Conservation (phyloP, 371 early-diverging fungal genomes). For the Mucor irregularis region DNA sequence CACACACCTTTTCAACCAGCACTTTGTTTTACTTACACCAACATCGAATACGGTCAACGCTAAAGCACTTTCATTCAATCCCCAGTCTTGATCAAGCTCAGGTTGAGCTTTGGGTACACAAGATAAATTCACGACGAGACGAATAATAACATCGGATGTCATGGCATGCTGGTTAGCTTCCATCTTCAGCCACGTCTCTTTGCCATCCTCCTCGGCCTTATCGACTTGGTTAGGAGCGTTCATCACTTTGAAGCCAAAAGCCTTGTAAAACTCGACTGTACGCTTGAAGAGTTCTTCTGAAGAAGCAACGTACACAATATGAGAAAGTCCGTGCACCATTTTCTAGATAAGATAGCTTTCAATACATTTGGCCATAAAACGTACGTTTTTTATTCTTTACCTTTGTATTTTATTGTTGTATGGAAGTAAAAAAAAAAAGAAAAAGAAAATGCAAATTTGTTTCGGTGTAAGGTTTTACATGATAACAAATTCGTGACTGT, state of each 20-base stretch:
- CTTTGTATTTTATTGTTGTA: no score
- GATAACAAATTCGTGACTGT: no score
- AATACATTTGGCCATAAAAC: no score
- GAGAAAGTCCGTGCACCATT: constrained; percentile 32
- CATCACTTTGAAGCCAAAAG: constrained; percentile 25
- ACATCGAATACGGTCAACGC: constrained; percentile 19
- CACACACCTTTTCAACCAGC: neutral
- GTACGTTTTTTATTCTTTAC: no score
- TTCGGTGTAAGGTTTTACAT: no score
- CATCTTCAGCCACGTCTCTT: constrained; percentile 25
- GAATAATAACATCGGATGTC: constrained; percentile 23
- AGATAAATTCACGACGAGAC: constrained; percentile 8
- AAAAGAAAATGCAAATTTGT: no score
- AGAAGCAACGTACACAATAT: constrained; percentile 22
- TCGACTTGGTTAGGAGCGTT: constrained; percentile 5
- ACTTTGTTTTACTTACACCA: constrained; percentile 10
- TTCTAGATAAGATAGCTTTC: no score
- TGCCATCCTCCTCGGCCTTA: neutral
- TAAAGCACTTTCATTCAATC: constrained; percentile 19
- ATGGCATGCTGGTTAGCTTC: constrained; percentile 19
- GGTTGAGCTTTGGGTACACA: constrained; percentile 4
- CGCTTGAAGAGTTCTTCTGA: constrained; percentile 12
- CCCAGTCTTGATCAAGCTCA: constrained; percentile 17
- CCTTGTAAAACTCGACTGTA: constrained; percentile 24
- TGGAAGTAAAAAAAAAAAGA: no score